A percentile compares a stretch with the other conserved stretches of the same genome.
Conservation (phyloP, 495 filamentous ascomycete genomes). For the Xylaria nigripes region DNA sequence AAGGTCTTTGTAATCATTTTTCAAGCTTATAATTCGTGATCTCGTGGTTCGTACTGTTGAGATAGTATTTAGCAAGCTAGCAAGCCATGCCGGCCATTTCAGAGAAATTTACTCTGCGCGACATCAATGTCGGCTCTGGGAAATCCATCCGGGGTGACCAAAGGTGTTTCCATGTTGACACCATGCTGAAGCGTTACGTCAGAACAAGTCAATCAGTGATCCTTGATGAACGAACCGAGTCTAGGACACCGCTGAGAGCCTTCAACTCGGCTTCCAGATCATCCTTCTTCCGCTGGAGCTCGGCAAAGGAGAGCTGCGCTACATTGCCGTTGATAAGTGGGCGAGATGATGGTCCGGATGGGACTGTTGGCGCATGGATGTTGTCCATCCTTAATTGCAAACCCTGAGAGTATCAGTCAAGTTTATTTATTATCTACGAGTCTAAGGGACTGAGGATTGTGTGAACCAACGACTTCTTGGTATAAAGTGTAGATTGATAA, state of each 20-base stretch:
- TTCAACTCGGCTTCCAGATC: constrained; percentile 75
- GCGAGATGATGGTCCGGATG: constrained; percentile 59
- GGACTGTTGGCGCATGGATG: constrained; percentile 67
- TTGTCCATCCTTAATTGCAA: constrained; percentile 51
- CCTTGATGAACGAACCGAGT: constrained; percentile 55
- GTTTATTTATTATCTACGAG: not conserved
- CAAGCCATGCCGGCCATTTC: not conserved
- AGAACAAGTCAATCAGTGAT: not conserved
- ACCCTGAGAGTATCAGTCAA: constrained; percentile 10
- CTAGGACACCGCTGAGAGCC: constrained; percentile 74
- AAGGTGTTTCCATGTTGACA: constrained; percentile 82
- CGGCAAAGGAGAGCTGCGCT: constrained; percentile 51
- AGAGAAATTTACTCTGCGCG: constrained; percentile 64
- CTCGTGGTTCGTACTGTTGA: constrained; percentile 76
- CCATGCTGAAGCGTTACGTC: constrained; percentile 56
- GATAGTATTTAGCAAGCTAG: constrained; percentile 15
- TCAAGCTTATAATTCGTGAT: constrained; percentile 77
- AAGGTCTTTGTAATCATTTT: constrained; percentile 87
- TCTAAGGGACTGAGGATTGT: no score
- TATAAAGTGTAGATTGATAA: no score
- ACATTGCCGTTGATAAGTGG: constrained; percentile 44
- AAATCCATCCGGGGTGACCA: constrained; percentile 88
- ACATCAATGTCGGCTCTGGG: constrained; percentile 92
- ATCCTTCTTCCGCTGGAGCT: constrained; percentile 64
- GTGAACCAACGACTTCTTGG: no score